These are phyloP conservation scores for Cordyceps farinosa DNA, from an alignment of 2,329 filamentous ascomycete genomes.

Conservation along the genomic window DNA sequence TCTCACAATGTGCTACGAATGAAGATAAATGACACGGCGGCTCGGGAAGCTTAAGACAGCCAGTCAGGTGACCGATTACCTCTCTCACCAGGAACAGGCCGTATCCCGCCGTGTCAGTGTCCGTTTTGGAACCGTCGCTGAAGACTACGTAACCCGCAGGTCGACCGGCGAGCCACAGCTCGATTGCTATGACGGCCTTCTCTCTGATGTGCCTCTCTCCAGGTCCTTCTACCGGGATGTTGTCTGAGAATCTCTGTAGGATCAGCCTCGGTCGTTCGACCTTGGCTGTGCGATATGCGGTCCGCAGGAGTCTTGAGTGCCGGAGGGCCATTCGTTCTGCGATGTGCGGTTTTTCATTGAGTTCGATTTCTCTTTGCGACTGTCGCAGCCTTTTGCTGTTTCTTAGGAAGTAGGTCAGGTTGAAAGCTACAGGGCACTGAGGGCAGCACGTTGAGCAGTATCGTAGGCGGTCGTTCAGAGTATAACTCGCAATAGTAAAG, in stretches of 20 bases:
- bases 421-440: too few species aligned
- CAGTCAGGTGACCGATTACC: too few species aligned
- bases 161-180: background rate
- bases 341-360: background rate
- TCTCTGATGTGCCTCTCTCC: background rate
- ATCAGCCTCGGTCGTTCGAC: conserved; percentile 6
- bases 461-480: too few species aligned
- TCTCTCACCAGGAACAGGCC: conserved; percentile 16
- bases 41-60: too few species aligned
- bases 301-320: background rate
- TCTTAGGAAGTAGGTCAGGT: too few species aligned
- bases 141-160: background rate
- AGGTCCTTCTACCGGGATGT: background rate
- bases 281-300: background rate
- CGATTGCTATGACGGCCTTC: background rate
- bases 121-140: conserved; percentile 7
- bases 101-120: too few species aligned
- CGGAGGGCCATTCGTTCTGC: background rate
- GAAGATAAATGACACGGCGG: too few species aligned
- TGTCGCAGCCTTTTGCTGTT: background rate
- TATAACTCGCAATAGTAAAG: too few species aligned
- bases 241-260: too few species aligned
- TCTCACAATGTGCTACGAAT: too few species aligned
- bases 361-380: too few species aligned
- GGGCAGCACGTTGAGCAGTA: too few species aligned